These are phyloP conservation scores for Calonectria ilicicola DNA, from an alignment of 2,329 filamentous ascomycete genomes.

Conservation along the genomic window DNA sequence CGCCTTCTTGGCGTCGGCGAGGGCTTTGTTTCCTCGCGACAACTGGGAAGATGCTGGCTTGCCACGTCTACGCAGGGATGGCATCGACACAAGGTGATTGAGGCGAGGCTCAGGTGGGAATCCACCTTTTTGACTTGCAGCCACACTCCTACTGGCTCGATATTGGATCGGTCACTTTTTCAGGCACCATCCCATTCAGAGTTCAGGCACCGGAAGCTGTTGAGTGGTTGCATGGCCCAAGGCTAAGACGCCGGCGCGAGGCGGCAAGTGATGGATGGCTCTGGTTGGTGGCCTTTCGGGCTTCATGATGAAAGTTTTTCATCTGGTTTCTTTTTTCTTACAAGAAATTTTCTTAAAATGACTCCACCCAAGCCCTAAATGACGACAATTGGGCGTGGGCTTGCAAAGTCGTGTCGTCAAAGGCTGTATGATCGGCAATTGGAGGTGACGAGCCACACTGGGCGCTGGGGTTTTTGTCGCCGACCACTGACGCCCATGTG, in stretches of 20 bases:
- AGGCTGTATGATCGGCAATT: neutral
- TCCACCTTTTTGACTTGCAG: slow-evolving; percentile 14
- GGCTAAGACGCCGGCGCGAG: slow-evolving; percentile 11
- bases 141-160: slow-evolving; percentile 21
- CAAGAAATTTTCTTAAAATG: neutral
- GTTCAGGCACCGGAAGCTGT: slow-evolving; percentile 24
- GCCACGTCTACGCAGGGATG: slow-evolving; percentile 3
- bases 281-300: slow-evolving; percentile 1
- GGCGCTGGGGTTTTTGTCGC: neutral
- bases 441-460: neutral
- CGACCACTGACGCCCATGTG: neutral
- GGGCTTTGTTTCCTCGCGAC: slow-evolving; percentile 4
- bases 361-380: slow-evolving; percentile 9
- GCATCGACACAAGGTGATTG: neutral
- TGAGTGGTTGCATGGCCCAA: slow-evolving; percentile 26
- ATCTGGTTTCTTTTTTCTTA: slow-evolving; percentile 2
- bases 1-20: slow-evolving; percentile 13
- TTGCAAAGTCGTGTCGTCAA: neutral
- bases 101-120: slow-evolving; percentile 4
- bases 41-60: slow-evolving; percentile 21
- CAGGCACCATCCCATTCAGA: slow-evolving; percentile 19
- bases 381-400: slow-evolving; percentile 5
- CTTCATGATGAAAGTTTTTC: slow-evolving; percentile 16
- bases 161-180: slow-evolving; percentile 25
- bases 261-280: neutral